Evolutionary conservation across 1,139 yeast species (phyloP).

Genomic region (Debaryomyces coudertii): DNA sequence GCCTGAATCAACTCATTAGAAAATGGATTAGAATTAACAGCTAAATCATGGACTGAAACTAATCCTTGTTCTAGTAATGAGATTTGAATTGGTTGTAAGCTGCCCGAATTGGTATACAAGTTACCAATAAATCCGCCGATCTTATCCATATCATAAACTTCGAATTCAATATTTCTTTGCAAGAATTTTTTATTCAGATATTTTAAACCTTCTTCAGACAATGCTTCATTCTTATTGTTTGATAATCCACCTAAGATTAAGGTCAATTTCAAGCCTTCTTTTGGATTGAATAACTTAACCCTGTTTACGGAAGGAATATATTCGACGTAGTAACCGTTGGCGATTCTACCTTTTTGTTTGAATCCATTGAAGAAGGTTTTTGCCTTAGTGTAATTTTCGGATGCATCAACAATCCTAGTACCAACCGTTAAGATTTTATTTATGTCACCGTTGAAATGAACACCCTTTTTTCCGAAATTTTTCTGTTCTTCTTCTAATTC

Average conservation of each 20-base stretch:
- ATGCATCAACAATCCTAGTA: slow-evolving; percentile 75
- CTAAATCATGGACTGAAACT: slow-evolving; percentile 65
- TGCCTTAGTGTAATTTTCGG: slow-evolving; percentile 72
- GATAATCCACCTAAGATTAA: slow-evolving; percentile 78
- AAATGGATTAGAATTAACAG: slow-evolving; percentile 61
- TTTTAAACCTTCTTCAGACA: slow-evolving; percentile 56
- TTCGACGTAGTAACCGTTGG: slow-evolving; percentile 68
- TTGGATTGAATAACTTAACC: slow-evolving; percentile 66
- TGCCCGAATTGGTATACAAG: slow-evolving; percentile 55
- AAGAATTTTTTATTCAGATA: slow-evolving; percentile 57
- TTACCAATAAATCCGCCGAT: slow-evolving; percentile 83
- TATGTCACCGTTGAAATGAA: slow-evolving; percentile 51
- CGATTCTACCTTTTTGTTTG: slow-evolving; percentile 63
- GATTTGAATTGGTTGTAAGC: slow-evolving; percentile 59
- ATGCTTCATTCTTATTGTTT: slow-evolving; percentile 47
- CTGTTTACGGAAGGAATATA: slow-evolving; percentile 69
- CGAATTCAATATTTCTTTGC: slow-evolving; percentile 76
- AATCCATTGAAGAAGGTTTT: slow-evolving; percentile 73
- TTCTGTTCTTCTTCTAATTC: slow-evolving; percentile 70
- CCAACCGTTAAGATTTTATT: slow-evolving; percentile 54
- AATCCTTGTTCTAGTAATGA: slow-evolving; percentile 66
- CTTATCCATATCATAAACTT: slow-evolving; percentile 71
- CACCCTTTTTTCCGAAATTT: slow-evolving; percentile 58
- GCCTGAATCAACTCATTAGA: slow-evolving; percentile 59
- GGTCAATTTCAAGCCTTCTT: slow-evolving; percentile 70